phyloP scores from a whole-genome alignment of 2,329 filamentous ascomycete genomes.

The Niveomyces coronatus region DNA sequence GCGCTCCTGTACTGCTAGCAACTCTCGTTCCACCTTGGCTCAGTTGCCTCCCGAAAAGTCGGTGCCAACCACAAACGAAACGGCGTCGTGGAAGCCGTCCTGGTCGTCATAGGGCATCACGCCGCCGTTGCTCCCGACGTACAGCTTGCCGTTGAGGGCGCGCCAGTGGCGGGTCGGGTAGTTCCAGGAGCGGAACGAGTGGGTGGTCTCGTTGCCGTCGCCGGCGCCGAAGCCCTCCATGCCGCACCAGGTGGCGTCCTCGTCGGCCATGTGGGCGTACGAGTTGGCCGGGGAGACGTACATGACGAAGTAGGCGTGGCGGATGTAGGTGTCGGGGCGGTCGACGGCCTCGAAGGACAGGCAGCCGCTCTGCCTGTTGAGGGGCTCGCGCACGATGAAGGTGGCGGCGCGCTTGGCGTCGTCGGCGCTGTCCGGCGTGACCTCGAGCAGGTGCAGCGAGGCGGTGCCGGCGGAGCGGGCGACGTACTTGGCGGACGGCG shows the following conservation, averaged over 20 bases:
- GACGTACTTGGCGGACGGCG: slow-evolving; percentile 38
- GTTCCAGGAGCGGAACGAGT: slow-evolving; percentile 43
- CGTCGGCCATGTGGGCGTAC: slow-evolving; percentile 42
- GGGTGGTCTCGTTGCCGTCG: slow-evolving; percentile 35
- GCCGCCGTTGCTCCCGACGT: slow-evolving; percentile 44
- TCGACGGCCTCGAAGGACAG: slow-evolving; percentile 51
- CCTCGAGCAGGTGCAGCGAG: too few species aligned
- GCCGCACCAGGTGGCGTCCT: slow-evolving; percentile 55
- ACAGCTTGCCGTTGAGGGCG: slow-evolving; percentile 31
- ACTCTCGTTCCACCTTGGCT: too few species aligned
- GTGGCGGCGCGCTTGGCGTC: slow-evolving; percentile 41
- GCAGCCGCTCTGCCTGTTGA: slow-evolving; percentile 45
- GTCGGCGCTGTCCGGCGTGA: slow-evolving; percentile 35
- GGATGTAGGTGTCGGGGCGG: slow-evolving; percentile 45
- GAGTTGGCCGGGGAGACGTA: slow-evolving; percentile 36
- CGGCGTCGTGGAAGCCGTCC: slow-evolving; percentile 40
- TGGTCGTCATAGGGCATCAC: slow-evolving; percentile 41
- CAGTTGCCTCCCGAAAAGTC: too few species aligned
- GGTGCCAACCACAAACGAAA: slow-evolving; percentile 42
- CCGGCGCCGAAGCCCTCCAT: slow-evolving; percentile 41
- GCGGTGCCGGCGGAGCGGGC: slow-evolving; percentile 39
- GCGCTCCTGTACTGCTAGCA: too few species aligned
- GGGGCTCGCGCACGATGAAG: slow-evolving; percentile 43
- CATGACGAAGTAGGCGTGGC: slow-evolving; percentile 45
- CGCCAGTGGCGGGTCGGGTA: slow-evolving; percentile 49